A percentile compares a stretch with the other conserved stretches of the same genome.
Evolutionary conservation across 257 asterid species (phyloP).

Genomic region (Solanum gandarillasii): DNA sequence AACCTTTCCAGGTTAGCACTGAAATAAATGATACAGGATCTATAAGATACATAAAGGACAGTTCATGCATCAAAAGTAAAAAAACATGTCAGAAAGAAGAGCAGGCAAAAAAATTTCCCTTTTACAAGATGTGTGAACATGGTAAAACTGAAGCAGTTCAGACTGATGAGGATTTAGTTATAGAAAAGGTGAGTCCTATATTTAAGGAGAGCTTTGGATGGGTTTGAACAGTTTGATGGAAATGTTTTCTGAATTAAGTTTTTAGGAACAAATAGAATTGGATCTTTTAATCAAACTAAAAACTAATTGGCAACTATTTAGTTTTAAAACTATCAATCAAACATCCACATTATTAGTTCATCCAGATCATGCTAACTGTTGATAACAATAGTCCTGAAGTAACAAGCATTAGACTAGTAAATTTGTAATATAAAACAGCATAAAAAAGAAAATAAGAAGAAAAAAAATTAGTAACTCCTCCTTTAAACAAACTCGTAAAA

Average conservation of each 20-base stretch:
- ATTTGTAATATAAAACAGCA: neutral
- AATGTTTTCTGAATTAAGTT: neutral
- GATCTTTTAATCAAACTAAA: neutral
- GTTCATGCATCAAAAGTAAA: neutral
- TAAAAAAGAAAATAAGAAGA: neutral
- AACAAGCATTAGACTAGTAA: neutral
- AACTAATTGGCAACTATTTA: neutral
- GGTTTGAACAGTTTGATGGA: neutral
- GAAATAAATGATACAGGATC: constrained; percentile 13
- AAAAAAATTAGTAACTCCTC: neutral
- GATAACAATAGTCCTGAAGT: neutral
- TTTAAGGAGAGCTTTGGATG: neutral
- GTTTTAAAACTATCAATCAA: neutral
- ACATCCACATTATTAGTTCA: neutral
- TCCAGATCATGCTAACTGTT: neutral
- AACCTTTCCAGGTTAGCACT: constrained; percentile 73
- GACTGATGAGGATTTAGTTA: neutral
- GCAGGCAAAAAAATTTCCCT: neutral
- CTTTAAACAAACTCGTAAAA: neutral
- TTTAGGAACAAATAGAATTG: neutral
- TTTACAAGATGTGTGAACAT: neutral
- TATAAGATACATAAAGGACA: neutral
- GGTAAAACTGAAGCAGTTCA: neutral
- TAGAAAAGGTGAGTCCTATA: neutral
- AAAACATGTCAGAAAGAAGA: neutral